Evolutionary conservation across 129 eudicot species (phyloP).

Genomic region (Helianthus annuus): DNA sequence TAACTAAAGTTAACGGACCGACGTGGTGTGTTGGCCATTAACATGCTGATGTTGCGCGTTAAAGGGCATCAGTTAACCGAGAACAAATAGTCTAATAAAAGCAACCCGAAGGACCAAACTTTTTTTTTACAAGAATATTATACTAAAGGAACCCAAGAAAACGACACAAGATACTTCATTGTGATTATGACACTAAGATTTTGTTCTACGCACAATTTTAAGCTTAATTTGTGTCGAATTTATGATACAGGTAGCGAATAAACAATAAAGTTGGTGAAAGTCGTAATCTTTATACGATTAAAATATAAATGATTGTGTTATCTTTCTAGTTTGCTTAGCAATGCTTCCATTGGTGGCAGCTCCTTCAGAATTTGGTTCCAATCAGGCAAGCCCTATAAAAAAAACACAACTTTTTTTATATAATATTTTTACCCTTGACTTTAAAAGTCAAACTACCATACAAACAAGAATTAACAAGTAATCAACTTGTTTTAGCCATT

Average conservation of each 20-base stretch:
- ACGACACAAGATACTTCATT: constrained; percentile 3
- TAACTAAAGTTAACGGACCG: too few relatives aligned
- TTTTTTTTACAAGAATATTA: constrained; percentile 20
- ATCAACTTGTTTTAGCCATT: constrained; percentile 1
- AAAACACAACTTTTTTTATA: background rate
- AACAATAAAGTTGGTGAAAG: constrained; percentile 1
- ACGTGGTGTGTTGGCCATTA: too few relatives aligned
- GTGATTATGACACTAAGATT: constrained; percentile 2
- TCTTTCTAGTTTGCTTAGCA: constrained; percentile 96
- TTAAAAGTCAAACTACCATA: constrained; percentile 20
- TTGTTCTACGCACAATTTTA: background rate
- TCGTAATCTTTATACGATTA: constrained; percentile 15
- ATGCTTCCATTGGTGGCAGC: constrained; percentile 86
- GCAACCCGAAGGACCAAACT: too few relatives aligned
- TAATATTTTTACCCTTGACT: constrained; percentile 14
- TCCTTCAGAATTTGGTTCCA: constrained; percentile 91
- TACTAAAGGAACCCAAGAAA: constrained; percentile 1
- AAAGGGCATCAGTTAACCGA: too few relatives aligned
- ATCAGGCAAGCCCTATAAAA: constrained; percentile 84
- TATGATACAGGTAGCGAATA: background rate
- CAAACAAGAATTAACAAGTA: background rate
- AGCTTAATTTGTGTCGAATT: background rate
- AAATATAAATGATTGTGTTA: constrained; percentile 25
- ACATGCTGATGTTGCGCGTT: too few relatives aligned
- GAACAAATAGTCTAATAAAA: too few relatives aligned